These are phyloP conservation scores for Lenwebbia sp. DNA, from an alignment of 345 rosid genomes.

Conservation along the genomic window DNA sequence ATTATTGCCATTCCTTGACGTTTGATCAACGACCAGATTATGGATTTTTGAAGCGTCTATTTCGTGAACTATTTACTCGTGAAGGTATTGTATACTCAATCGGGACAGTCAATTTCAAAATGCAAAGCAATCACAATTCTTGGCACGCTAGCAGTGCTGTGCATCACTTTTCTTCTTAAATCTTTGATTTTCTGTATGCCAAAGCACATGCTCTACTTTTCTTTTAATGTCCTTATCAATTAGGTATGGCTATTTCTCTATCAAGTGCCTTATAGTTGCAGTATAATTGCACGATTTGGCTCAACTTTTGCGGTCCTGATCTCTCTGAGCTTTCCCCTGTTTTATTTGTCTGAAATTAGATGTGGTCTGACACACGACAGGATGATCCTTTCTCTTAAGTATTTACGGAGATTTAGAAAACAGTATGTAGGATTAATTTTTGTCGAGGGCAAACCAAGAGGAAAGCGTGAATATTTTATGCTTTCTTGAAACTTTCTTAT, in stretches of 20 bases:
- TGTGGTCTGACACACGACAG: neutral
- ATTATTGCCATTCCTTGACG: constrained; percentile 72
- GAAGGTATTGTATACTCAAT: constrained; percentile 39
- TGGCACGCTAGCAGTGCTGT: neutral
- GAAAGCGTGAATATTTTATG: neutral
- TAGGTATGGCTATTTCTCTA: neutral
- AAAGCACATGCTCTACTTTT: neutral
- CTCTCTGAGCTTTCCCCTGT: neutral
- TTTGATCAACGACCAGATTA: constrained; percentile 89
- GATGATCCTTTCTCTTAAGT: neutral
- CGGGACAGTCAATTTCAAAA: neutral
- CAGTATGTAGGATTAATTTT: neutral
- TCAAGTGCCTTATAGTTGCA: neutral
- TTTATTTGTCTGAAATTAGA: neutral
- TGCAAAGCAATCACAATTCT: neutral
- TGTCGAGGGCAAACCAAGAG: neutral
- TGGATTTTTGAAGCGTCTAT: constrained; percentile 70
- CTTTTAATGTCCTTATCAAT: neutral
- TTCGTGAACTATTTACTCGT: constrained; percentile 63
- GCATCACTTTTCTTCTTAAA: neutral
- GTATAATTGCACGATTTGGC: neutral
- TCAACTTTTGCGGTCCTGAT: neutral
- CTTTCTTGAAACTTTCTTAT: neutral
- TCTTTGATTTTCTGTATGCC: neutral
- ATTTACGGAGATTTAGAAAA: neutral